A percentile compares a stretch with the other conserved stretches of the same genome.
Conservation (phyloP, 192 early-diverging fungal genomes). For the Paraglomus occultum region DNA sequence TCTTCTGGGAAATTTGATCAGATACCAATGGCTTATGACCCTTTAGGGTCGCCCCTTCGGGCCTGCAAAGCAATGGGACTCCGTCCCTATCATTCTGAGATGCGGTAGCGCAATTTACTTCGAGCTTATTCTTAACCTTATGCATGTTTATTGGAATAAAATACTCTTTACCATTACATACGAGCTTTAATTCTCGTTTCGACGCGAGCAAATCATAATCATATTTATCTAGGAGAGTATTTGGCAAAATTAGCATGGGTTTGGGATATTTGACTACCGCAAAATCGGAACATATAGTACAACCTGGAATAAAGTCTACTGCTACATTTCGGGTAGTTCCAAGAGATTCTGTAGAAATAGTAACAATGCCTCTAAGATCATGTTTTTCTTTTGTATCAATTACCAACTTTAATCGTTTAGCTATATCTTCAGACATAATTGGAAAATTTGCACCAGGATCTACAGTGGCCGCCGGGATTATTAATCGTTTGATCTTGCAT, state of each 20-base stretch:
- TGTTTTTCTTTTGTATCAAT: slow-evolving; percentile 9
- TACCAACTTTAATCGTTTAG: background rate
- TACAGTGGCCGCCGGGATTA: background rate
- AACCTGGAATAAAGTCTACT: background rate
- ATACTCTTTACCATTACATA: too few relatives aligned
- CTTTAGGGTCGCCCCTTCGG: too few relatives aligned
- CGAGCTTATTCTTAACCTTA: too few relatives aligned
- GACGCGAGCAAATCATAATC: background rate
- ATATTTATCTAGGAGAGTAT: background rate
- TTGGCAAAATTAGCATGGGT: slow-evolving; percentile 4
- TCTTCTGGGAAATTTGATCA: too few relatives aligned
- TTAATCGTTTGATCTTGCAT: slow-evolving; percentile 3
- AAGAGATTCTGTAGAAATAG: slow-evolving; percentile 4
- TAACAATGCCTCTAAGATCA: slow-evolving; percentile 5
- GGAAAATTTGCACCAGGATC: background rate
- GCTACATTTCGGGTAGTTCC: background rate
- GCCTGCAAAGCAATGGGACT: too few relatives aligned
- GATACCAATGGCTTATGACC: too few relatives aligned
- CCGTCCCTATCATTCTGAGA: too few relatives aligned
- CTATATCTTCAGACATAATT: slow-evolving; percentile 1
- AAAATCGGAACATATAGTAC: slow-evolving; percentile 10
- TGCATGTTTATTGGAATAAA: too few relatives aligned
- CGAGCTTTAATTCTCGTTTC: too few relatives aligned
- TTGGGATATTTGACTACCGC: background rate
- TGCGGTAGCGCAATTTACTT: too few relatives aligned